Conservation (phyloP, 1,284 basidiomycete species). For the Apiotrichum domesticum region DNA sequence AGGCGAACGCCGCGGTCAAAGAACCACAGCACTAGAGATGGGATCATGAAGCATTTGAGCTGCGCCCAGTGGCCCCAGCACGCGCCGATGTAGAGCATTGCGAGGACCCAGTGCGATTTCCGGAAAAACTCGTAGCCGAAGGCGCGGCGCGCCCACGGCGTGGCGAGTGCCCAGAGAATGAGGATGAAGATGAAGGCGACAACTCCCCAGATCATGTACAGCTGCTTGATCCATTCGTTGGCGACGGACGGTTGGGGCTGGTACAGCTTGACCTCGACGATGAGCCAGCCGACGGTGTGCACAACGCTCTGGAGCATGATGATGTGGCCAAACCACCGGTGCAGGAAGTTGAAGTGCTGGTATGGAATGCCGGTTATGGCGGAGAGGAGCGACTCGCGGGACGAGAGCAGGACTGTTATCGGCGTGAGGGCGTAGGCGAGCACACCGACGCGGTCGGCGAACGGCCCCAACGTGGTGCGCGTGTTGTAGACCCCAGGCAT, state of each 20-base stretch:
- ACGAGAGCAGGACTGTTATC: constrained; percentile 27
- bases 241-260: constrained; percentile 31
- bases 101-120: constrained; percentile 33
- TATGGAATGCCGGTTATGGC: constrained; percentile 31
- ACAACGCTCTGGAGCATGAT: constrained; percentile 26
- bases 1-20: constrained; percentile 25
- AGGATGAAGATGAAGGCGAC: constrained; percentile 26
- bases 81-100: constrained; percentile 32
- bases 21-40: constrained; percentile 26
- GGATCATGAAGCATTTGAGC: constrained; percentile 34
- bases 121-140: constrained; percentile 35
- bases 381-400: constrained; percentile 27
- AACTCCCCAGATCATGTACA: constrained; percentile 33
- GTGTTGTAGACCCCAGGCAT: constrained; percentile 22
- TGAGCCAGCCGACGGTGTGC: constrained; percentile 32
- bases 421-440: constrained; percentile 34
- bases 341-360: constrained; percentile 48
- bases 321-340: constrained; percentile 35
- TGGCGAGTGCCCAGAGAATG: constrained; percentile 25
- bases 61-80: constrained; percentile 31
- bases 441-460: constrained; percentile 26
- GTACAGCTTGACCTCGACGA: constrained; percentile 29
- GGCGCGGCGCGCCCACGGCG: constrained; percentile 16
- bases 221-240: constrained; percentile 24
- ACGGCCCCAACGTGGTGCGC: constrained; percentile 25